Conservation (phyloP, 495 filamentous ascomycete genomes). For the Pseudoneurospora amorphoporcata region DNA sequence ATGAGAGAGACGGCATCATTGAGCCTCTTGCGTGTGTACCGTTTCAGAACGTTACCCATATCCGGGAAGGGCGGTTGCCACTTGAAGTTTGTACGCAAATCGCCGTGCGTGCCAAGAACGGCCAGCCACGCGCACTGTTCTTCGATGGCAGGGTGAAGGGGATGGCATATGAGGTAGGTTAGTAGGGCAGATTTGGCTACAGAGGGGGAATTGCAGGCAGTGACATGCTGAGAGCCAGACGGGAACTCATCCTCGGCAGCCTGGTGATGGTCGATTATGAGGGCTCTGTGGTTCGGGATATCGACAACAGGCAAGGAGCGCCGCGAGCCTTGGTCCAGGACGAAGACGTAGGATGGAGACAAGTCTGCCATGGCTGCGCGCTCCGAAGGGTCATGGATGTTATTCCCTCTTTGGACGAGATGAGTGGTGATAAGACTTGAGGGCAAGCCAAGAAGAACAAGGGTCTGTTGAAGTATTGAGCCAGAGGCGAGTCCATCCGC, state of each 20-base stretch:
- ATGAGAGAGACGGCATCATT: constrained; percentile 46
- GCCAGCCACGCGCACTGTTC: constrained; percentile 42
- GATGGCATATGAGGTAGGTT: constrained; percentile 45
- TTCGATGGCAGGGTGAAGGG: constrained; percentile 34
- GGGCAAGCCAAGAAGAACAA: constrained; percentile 39
- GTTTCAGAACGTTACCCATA: constrained; percentile 44
- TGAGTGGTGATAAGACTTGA: constrained; percentile 37
- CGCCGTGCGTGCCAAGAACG: constrained; percentile 49
- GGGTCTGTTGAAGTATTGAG: constrained; percentile 44
- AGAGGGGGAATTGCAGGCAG: constrained; percentile 45
- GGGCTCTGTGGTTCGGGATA: constrained; percentile 20
- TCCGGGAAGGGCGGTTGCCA: constrained; percentile 50
- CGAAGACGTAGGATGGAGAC: constrained; percentile 42
- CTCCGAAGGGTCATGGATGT: constrained; percentile 38
- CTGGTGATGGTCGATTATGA: constrained; percentile 52
- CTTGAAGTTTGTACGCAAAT: constrained; percentile 46
- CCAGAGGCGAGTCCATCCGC: constrained; percentile 51
- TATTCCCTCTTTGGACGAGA: constrained; percentile 41
- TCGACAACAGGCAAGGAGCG: constrained; percentile 36
- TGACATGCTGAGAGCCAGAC: constrained; percentile 34
- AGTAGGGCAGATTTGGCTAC: constrained; percentile 47
- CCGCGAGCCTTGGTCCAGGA: constrained; percentile 50
- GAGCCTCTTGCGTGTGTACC: constrained; percentile 44
- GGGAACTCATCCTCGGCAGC: constrained; percentile 42
- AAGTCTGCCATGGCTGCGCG: constrained; percentile 33